These are phyloP conservation scores for Melocanna baccifera DNA, from an alignment of 176 grass and related monocot species.

Conservation along the genomic window DNA sequence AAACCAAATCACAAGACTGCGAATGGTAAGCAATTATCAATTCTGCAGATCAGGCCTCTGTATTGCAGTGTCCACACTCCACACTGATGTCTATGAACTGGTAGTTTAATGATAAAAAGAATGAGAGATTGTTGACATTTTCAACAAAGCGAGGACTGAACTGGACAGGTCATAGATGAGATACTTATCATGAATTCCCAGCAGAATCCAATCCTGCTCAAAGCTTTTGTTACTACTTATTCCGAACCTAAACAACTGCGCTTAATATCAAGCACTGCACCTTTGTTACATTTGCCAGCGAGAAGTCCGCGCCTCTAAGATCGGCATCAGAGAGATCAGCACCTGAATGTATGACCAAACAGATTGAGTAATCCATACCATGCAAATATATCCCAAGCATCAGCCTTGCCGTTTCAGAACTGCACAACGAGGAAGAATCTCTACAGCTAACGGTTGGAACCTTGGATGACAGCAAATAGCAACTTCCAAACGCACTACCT, in stretches of 20 bases:
- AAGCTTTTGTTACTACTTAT: not conserved
- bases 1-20: not conserved
- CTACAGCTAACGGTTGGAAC: not conserved
- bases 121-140: not conserved
- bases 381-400: not conserved
- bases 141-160: not conserved
- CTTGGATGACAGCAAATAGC: not conserved
- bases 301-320: conserved; percentile 65
- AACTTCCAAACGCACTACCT: conserved; percentile 18
- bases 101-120: not conserved
- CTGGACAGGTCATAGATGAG: no score
- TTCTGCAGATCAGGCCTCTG: not conserved
- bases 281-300: conserved; percentile 73
- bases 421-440: not conserved
- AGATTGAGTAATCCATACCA: not conserved
- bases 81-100: not conserved
- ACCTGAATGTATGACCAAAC: conserved; percentile 35
- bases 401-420: not conserved
- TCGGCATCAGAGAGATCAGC: conserved; percentile 78
- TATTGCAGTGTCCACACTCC: not conserved
- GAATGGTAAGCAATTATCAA: not conserved
- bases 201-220: not conserved
- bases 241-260: not conserved
- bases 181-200: not conserved
- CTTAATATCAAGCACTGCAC: conserved; percentile 5